These are phyloP conservation scores for Kodamaea sagamina DNA, from an alignment of 805 yeast genomes.

Conservation along the genomic window DNA sequence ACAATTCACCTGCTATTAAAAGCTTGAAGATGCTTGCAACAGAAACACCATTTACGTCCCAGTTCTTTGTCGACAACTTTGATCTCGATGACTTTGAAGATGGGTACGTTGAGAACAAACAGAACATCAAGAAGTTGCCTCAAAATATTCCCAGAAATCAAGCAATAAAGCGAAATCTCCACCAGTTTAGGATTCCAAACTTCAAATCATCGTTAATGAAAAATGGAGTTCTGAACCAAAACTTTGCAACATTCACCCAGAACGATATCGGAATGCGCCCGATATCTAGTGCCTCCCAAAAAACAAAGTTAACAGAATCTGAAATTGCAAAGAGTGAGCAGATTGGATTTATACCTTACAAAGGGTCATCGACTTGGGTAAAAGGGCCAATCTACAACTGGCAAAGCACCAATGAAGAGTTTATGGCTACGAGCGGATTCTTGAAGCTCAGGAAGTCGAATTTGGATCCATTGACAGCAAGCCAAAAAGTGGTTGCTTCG, in stretches of 20 bases:
- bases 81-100: too few species aligned
- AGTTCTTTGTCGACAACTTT: too few species aligned
- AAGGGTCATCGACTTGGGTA: not conserved
- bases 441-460: conserved; percentile 5
- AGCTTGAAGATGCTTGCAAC: too few species aligned
- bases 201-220: not conserved
- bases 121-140: too few species aligned
- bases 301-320: not conserved
- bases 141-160: not conserved
- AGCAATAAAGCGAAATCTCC: not conserved
- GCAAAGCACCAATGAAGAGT: conserved; percentile 9
- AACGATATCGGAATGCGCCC: not conserved
- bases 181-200: not conserved
- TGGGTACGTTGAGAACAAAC: too few species aligned
- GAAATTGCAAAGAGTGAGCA: not conserved
- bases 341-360: conserved; percentile 1
- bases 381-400: conserved; percentile 7
- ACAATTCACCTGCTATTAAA: too few species aligned
- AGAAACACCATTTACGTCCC: too few species aligned
- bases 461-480: conserved; percentile 15
- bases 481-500: conserved; percentile 17
- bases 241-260: not conserved
- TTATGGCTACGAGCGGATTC: not conserved
- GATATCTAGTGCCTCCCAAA: not conserved
- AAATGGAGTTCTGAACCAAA: not conserved